phyloP scores from a whole-genome alignment of 139 green algal genomes.

The Closterium sp. region DNA sequence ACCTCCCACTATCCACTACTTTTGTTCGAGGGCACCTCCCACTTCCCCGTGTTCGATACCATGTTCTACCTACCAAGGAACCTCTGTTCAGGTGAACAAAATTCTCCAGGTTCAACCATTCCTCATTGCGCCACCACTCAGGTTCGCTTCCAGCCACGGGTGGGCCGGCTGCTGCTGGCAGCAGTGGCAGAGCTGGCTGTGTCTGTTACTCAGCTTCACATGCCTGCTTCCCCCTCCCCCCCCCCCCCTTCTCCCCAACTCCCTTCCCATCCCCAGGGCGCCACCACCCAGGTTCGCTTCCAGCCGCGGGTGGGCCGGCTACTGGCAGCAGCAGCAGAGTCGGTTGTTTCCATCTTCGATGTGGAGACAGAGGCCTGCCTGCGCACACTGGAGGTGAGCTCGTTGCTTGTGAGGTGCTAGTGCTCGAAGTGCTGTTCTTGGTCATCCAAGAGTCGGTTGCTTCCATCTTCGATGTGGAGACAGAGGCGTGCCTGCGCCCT shows the following conservation, averaged over 20 bases:
- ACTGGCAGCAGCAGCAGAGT: slow-evolving; percentile 45
- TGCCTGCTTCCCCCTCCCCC: too few relatives aligned
- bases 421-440: too few relatives aligned
- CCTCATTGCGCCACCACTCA: slow-evolving; percentile 43
- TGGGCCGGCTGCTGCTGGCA: slow-evolving; percentile 23
- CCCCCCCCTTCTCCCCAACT: too few relatives aligned
- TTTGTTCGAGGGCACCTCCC: too few relatives aligned
- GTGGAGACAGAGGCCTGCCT: slow-evolving; percentile 35
- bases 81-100: too few relatives aligned
- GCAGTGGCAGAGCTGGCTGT: slow-evolving; percentile 38
- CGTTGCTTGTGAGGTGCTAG: too few relatives aligned
- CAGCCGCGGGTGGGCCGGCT: slow-evolving; percentile 32
- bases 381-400: slow-evolving; percentile 35
- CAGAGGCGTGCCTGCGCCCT: neutral
- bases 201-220: neutral
- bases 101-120: too few relatives aligned
- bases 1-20: too few relatives aligned
- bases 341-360: slow-evolving; percentile 45
- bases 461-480: neutral
- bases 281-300: slow-evolving; percentile 46
- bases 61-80: too few relatives aligned
- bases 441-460: too few relatives aligned
- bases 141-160: slow-evolving; percentile 45
- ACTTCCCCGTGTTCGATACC: too few relatives aligned
- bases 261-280: slow-evolving; percentile 20